These are phyloP conservation scores for Yamadazyma diospyri DNA, from an alignment of 1,139 yeast species.

Conservation along the genomic window DNA sequence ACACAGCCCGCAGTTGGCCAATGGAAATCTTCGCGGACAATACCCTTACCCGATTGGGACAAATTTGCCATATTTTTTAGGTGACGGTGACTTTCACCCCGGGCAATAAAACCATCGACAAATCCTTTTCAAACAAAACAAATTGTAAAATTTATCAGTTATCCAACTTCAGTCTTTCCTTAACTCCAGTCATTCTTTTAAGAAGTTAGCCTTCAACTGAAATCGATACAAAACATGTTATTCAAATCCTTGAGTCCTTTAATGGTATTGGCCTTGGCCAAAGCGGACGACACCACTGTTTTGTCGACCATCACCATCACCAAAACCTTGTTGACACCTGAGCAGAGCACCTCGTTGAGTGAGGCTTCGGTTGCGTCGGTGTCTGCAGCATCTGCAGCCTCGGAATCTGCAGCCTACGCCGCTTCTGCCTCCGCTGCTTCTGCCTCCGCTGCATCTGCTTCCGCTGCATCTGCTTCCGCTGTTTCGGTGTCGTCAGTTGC, in stretches of 20 bases:
- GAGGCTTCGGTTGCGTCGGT: slow-evolving; percentile 18
- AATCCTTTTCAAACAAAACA: slow-evolving; percentile 3
- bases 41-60: neutral
- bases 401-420: slow-evolving; percentile 15
- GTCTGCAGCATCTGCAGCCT: slow-evolving; percentile 19
- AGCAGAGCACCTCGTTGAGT: slow-evolving; percentile 31
- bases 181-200: slow-evolving; percentile 7
- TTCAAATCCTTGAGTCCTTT: slow-evolving; percentile 23
- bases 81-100: too few species aligned
- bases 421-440: slow-evolving; percentile 17
- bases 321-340: slow-evolving; percentile 40
- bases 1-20: neutral
- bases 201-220: slow-evolving; percentile 1
- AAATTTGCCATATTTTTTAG: too few species aligned
- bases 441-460: slow-evolving; percentile 17
- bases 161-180: slow-evolving; percentile 25
- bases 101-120: slow-evolving; percentile 11
- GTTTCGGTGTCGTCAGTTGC: slow-evolving; percentile 13
- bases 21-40: neutral
- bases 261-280: slow-evolving; percentile 24
- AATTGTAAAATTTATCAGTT: slow-evolving; percentile 4
- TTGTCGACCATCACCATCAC: slow-evolving; percentile 41
- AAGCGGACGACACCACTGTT: slow-evolving; percentile 43
- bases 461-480: slow-evolving; percentile 12
- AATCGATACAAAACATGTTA: slow-evolving; percentile 33